Evolutionary conservation across 1,284 basidiomycete species (phyloP).

Genomic region (Cystodermella granulosa): DNA sequence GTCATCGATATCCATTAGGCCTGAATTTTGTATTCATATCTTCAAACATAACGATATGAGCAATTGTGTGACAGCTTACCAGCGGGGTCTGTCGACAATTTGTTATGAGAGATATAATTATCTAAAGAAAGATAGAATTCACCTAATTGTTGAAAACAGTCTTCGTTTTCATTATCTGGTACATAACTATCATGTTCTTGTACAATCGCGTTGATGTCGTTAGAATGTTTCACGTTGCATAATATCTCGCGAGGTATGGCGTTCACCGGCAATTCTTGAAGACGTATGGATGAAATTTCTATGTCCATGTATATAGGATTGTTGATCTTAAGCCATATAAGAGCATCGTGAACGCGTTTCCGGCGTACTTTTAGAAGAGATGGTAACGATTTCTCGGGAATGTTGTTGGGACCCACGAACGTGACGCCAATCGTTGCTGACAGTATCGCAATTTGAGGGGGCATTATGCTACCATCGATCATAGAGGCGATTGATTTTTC

Average conservation of each 20-base stretch:
- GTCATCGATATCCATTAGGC: too few relatives aligned
- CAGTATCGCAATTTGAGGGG: conserved; percentile 18
- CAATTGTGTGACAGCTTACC: too few relatives aligned
- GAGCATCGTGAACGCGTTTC: conserved; percentile 16
- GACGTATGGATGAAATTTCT: conserved; percentile 18
- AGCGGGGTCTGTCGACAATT: too few relatives aligned
- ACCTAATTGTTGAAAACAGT: too few relatives aligned
- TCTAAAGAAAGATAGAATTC: too few relatives aligned
- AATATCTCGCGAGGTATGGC: conserved; percentile 30
- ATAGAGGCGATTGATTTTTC: conserved; percentile 21
- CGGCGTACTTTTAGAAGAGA: conserved; percentile 26
- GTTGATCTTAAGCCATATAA: conserved; percentile 34
- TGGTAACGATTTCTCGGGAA: conserved; percentile 17
- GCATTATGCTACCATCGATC: conserved; percentile 25
- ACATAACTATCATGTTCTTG: conserved; percentile 30
- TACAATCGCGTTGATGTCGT: conserved; percentile 16
- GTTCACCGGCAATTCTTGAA: conserved; percentile 28
- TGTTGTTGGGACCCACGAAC: conserved; percentile 21
- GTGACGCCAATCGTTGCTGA: conserved; percentile 26
- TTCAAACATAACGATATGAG: too few relatives aligned
- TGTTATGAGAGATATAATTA: too few relatives aligned
- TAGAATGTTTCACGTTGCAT: conserved; percentile 14
- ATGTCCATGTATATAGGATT: conserved; percentile 35
- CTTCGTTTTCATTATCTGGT: conserved; percentile 11
- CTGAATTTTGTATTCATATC: too few relatives aligned